Conservation (phyloP, 208 protist genomes). For the Naegleria fowleri region DNA sequence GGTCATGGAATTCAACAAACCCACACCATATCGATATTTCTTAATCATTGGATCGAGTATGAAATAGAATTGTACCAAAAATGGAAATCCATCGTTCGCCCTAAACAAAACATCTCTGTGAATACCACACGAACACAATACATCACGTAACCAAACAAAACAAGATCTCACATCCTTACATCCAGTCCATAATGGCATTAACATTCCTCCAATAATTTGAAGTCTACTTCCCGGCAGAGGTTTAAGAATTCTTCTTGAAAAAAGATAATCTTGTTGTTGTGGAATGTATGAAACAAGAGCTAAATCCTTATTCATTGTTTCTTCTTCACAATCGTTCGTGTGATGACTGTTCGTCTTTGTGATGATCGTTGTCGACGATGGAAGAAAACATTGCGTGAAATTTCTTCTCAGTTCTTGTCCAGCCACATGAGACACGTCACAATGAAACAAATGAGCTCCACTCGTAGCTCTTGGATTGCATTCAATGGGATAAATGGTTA, state of each 20-base stretch:
- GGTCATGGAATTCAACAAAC: neutral
- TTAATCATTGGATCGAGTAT: neutral
- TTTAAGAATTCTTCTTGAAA: neutral
- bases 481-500: neutral
- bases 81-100: neutral
- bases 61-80: neutral
- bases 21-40: neutral
- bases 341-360: neutral
- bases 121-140: neutral
- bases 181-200: neutral
- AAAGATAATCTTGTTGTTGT: no score
- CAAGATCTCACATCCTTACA: neutral
- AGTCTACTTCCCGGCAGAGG: neutral
- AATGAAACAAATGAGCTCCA: slow-evolving; percentile 4
- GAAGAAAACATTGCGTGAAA: neutral
- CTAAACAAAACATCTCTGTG: neutral
- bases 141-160: neutral
- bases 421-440: neutral
- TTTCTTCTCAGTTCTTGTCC: neutral
- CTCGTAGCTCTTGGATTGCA: slow-evolving; percentile 10
- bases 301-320: no score
- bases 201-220: neutral
- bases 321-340: neutral
- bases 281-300: no score
- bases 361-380: neutral